phyloP scores from a whole-genome alignment of 305 asterid species.

The Fraxinus platypoda region DNA sequence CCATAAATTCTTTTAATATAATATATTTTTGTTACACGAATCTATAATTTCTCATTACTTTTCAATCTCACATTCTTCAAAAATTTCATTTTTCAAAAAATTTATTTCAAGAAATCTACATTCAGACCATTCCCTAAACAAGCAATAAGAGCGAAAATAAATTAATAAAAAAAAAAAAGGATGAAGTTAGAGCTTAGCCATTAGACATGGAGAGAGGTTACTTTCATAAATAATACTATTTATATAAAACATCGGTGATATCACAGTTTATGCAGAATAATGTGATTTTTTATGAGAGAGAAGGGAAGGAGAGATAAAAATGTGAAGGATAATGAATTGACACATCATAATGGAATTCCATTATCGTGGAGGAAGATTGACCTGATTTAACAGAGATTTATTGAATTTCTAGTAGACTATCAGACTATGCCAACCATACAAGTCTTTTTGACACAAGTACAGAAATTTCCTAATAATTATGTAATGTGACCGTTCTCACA shows the following conservation, averaged over 20 bases:
- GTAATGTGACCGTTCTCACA: neutral
- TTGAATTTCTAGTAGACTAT: no score
- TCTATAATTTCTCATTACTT: neutral
- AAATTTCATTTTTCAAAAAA: neutral
- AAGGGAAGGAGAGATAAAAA: neutral
- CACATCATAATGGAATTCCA: no score
- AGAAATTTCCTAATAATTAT: neutral
- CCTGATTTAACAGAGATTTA: neutral
- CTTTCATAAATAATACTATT: no score
- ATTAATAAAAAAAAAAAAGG: no score
- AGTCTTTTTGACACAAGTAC: neutral
- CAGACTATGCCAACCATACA: neutral
- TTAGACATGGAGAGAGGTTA: neutral
- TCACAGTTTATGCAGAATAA: neutral
- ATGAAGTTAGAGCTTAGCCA: neutral
- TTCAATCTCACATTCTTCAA: neutral
- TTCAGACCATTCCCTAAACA: neutral
- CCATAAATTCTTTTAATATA: neutral
- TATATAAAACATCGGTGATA: no score
- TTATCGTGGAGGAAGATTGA: neutral
- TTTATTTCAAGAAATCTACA: neutral
- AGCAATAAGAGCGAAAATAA: neutral
- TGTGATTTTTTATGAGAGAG: neutral
- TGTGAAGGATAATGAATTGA: no score
- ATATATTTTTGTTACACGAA: neutral